A percentile compares a stretch with the other conserved stretches of the same genome.
Evolutionary conservation across 768 basidiomycete species (phyloP).

Genomic region (Leccinum barrowsii): DNA sequence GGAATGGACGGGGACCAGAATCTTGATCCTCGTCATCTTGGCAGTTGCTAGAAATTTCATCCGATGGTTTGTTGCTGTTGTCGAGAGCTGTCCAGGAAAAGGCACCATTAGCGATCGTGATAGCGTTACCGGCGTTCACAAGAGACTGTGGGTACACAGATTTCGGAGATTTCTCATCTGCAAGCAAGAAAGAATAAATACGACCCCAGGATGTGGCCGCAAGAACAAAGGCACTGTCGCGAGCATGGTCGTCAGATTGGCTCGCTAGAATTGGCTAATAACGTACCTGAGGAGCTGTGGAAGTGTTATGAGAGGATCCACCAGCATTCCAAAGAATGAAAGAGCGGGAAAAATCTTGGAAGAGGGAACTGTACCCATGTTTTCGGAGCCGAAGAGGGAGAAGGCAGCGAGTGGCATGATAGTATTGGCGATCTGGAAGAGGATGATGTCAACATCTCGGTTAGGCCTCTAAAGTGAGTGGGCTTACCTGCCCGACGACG

Average conservation of each 20-base stretch:
- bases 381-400: conserved; percentile 27
- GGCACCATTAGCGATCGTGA: conserved; percentile 18
- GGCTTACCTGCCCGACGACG: conserved; percentile 22
- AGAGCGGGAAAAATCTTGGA: conserved; percentile 28
- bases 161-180: conserved; percentile 19
- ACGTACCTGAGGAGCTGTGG: conserved; percentile 29
- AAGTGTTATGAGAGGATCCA: conserved; percentile 28
- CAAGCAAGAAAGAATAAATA: conserved; percentile 27
- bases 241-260: not conserved
- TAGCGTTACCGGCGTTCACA: conserved; percentile 16
- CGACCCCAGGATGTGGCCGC: conserved; percentile 28
- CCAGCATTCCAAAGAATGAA: conserved; percentile 31
- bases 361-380: conserved; percentile 20
- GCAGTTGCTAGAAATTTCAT: conserved; percentile 7
- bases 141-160: not conserved
- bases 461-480: not conserved
- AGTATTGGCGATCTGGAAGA: conserved; percentile 22
- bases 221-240: conserved; percentile 21
- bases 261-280: too few relatives aligned
- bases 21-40: conserved; percentile 7
- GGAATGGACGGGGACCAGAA: conserved; percentile 12
- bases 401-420: conserved; percentile 32
- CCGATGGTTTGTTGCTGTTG: not conserved
- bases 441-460: conserved; percentile 3
- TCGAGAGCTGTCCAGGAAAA: conserved; percentile 26